A percentile compares a stretch with the other conserved stretches of the same genome.
Evolutionary conservation across 179 eudicot species (phyloP).

Genomic region (Gypsophila paniculata): DNA sequence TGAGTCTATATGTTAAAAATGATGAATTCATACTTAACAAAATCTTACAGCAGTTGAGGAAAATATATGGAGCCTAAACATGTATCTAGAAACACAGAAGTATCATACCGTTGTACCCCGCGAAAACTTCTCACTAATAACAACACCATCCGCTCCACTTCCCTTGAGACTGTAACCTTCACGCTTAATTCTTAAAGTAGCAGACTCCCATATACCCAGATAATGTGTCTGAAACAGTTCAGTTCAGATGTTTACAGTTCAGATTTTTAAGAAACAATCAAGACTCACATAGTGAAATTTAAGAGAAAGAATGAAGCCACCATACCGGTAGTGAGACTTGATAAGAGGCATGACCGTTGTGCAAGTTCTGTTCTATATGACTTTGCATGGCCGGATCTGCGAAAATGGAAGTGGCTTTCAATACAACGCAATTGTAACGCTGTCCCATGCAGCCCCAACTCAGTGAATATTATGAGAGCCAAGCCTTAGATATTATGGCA

Average conservation of each 20-base stretch:
- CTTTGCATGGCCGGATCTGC: conserved; percentile 77
- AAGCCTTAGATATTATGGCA: conserved; percentile 6
- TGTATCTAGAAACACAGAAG: conserved; percentile 10
- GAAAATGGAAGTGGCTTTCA: conserved; percentile 18
- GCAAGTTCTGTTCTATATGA: conserved; percentile 58
- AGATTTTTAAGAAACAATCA: background rate
- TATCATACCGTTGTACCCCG: conserved; percentile 54
- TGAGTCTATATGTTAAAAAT: background rate
- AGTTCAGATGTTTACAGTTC: conserved; percentile 8
- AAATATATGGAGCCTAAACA: background rate
- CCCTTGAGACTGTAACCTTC: conserved; percentile 76
- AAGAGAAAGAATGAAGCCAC: conserved; percentile 5
- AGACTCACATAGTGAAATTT: background rate
- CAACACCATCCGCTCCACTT: conserved; percentile 51
- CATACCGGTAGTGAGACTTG: conserved; percentile 70
- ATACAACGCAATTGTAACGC: conserved; percentile 9
- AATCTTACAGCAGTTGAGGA: background rate
- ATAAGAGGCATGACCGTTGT: conserved; percentile 65
- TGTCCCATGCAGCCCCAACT: conserved; percentile 6
- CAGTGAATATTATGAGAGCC: background rate
- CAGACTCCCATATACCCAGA: conserved; percentile 82
- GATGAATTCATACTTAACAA: background rate
- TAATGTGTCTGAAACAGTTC: conserved; percentile 46
- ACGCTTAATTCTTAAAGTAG: conserved; percentile 66
- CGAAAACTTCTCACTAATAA: conserved; percentile 62